These are phyloP conservation scores for Groenewaldozyma tartarivorans DNA, from an alignment of 805 yeast genomes.

Conservation along the genomic window DNA sequence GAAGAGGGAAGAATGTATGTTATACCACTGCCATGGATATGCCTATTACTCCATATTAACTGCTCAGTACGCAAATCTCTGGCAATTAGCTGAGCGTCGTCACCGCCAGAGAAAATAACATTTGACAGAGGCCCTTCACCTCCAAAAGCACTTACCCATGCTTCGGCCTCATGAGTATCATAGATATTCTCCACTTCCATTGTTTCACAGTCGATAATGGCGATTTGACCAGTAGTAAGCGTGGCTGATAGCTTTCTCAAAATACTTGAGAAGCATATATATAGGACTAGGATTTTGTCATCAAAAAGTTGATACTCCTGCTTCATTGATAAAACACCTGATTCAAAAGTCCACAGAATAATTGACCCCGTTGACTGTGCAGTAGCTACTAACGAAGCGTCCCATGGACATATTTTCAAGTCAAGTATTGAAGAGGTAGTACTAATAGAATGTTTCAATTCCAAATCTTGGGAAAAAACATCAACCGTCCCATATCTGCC, in stretches of 20 bases:
- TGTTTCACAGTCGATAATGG: constrained; percentile 30
- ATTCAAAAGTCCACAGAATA: constrained; percentile 45
- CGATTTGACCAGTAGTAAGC: constrained; percentile 56
- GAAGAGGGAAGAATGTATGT: constrained; percentile 60
- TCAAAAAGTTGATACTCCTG: constrained; percentile 40
- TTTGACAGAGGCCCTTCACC: constrained; percentile 34
- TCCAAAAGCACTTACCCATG: constrained; percentile 76
- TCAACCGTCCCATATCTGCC: constrained; percentile 57
- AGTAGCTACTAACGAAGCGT: constrained; percentile 39
- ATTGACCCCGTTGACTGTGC: constrained; percentile 80
- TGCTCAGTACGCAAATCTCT: constrained; percentile 45
- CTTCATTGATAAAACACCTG: constrained; percentile 15
- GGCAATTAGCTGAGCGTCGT: constrained; percentile 67
- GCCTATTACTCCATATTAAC: constrained; percentile 24
- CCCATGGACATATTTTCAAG: constrained; percentile 54
- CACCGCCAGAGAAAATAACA: constrained; percentile 76
- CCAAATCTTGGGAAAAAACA: constrained; percentile 25
- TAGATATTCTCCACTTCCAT: constrained; percentile 20
- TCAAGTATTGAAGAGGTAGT: constrained; percentile 54
- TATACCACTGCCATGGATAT: constrained; percentile 85
- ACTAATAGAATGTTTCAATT: constrained; percentile 12
- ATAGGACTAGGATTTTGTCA: constrained; percentile 46
- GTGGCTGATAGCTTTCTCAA: constrained; percentile 41
- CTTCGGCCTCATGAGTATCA: constrained; percentile 58
- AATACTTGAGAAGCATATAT: constrained; percentile 43